Percentiles rank a stretch among this genome's conserved stretches.
Evolutionary conservation across 1,284 basidiomycete genomes (phyloP).

Genomic region (Ustilago tritici): DNA sequence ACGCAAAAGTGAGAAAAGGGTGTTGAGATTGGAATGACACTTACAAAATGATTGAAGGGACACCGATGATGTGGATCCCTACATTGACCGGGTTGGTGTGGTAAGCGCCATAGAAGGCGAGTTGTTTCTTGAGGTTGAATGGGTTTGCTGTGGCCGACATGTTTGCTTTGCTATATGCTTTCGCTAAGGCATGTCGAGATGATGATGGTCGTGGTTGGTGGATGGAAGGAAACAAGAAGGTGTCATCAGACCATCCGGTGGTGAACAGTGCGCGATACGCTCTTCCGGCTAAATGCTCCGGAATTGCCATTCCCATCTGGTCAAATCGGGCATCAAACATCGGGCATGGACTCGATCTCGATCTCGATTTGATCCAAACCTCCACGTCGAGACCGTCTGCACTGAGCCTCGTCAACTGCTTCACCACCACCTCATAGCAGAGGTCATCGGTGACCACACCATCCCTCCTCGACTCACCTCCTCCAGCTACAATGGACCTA

Average conservation of each 20-base stretch:
- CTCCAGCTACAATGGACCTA: constrained; percentile 54
- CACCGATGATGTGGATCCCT: constrained; percentile 61
- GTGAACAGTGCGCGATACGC: neutral
- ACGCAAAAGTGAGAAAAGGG: too few species aligned
- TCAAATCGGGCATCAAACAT: neutral
- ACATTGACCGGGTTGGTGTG: constrained; percentile 63
- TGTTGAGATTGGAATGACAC: neutral
- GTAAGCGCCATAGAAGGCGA: constrained; percentile 65
- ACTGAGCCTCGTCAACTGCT: neutral
- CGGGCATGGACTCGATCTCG: too few species aligned
- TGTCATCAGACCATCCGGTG: neutral
- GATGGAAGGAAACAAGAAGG: neutral
- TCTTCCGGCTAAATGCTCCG: neutral
- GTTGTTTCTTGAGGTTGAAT: constrained; percentile 55
- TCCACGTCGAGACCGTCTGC: constrained; percentile 10
- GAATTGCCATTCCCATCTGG: neutral
- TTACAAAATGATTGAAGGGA: constrained; percentile 61
- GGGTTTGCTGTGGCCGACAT: constrained; percentile 59
- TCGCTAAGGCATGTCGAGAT: too few species aligned
- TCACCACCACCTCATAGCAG: constrained; percentile 6
- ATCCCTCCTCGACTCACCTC: neutral
- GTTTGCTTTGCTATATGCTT: neutral
- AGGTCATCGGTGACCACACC: neutral
- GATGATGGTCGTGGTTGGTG: constrained; percentile 7
- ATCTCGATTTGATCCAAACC: neutral